Evolutionary conservation across 495 filamentous ascomycete species (phyloP), one percentile per base, ranked within the genome.

Genomic region (Penicillium coffeae): DNA sequence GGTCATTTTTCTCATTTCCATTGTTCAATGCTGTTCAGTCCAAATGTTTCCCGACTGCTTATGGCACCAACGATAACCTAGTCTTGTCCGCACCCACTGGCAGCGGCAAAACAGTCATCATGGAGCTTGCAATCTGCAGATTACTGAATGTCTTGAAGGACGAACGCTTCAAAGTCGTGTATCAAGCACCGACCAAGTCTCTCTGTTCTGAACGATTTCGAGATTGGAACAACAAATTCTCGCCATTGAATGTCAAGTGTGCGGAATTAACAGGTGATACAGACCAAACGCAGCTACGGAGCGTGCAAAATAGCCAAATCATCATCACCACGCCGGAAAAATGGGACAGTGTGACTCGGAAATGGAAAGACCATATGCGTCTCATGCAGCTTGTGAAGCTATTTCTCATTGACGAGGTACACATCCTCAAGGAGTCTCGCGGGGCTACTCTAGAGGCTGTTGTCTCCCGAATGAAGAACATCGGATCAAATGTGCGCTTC

Each of bases 271-370:
- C 93, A 0, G 93, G 93, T 10, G 93, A 98, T 65, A 95, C 92
- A 0, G 88, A 91, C 38, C 73, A 82, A 45, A 67, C 71, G 1
- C 85, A 95, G 55, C 72, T 95, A 48, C 75, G 73, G 37, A 82
- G 77, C 49, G 87, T 96, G 10, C 85, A 90, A 44, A 82, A 72
- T 55, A 92, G 91, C 30, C 86, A 85, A 42, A 90, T 98, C 47
- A 95, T 98, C 48, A 84, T 98, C 41, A 97, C 93, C 0, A 98
- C 93, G 0, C 93, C 93, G 1, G 93, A 98, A 66, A 98, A 98
- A 63, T 98, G 93, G 93, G 93, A 98, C 65, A 95, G 89, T 49
- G 87, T 98, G 65, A 98, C 93, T 1, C 79, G 93, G 22, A 93
- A 90, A 65, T 98, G 93, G 93, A 84, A 88, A 56, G 93, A 97